phyloP scores from a whole-genome alignment of 129 eudicot genomes.

The Pseudognaphalium luteoalbum region DNA sequence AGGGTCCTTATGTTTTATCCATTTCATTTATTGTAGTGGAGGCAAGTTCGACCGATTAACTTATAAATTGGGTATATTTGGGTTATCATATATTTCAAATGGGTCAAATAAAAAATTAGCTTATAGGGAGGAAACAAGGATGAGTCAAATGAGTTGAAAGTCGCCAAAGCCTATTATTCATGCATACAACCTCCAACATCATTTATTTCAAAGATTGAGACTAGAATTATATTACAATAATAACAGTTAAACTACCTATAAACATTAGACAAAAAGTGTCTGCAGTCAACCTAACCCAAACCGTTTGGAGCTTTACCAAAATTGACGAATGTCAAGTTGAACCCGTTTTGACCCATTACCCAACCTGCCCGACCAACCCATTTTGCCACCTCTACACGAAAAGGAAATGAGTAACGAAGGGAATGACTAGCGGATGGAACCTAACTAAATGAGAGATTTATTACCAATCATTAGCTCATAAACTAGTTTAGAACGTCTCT shows the following conservation, averaged over 20 bases:
- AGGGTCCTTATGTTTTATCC: constrained; percentile 1
- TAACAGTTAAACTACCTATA: not conserved
- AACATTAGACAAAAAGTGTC: not conserved
- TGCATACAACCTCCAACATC: too few species aligned
- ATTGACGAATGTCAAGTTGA: not conserved
- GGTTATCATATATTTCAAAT: not conserved
- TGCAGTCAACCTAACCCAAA: not conserved
- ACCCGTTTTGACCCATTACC: not conserved
- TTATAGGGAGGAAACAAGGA: not conserved
- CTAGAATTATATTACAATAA: too few species aligned
- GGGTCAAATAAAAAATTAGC: not conserved
- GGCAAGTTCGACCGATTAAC: not conserved
- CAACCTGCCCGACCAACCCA: not conserved
- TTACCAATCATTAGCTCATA: constrained; percentile 94
- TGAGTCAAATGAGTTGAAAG: not conserved
- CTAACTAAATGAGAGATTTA: not conserved
- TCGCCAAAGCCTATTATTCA: not conserved
- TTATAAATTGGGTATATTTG: not conserved
- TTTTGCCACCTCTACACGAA: not conserved
- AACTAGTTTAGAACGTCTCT: constrained; percentile 74
- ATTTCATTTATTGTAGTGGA: not conserved
- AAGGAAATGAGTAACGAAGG: not conserved
- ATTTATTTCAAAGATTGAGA: too few species aligned
- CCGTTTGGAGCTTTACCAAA: not conserved
- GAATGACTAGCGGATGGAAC: not conserved